These are phyloP conservation scores for Phytopythium ostracodes DNA, from an alignment of 352 stramenopile genomes.

Conservation along the genomic window DNA sequence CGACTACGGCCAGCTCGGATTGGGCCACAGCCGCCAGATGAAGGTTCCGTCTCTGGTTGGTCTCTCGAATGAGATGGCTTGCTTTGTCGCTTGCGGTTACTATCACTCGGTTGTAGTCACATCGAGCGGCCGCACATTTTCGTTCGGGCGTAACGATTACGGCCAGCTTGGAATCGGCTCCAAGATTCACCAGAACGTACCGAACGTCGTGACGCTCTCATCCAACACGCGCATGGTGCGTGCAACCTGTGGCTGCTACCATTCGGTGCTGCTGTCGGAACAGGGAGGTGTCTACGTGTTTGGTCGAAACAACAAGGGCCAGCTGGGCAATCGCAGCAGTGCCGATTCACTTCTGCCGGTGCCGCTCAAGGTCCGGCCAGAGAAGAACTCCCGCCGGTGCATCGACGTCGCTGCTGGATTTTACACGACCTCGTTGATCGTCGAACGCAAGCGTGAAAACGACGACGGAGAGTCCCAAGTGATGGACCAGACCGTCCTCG, in stretches of 20 bases:
- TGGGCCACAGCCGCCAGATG: constrained; percentile 75
- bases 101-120: constrained; percentile 82
- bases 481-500: constrained; percentile 60
- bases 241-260: constrained; percentile 83
- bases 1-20: constrained; percentile 81
- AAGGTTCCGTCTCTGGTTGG: constrained; percentile 57
- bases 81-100: constrained; percentile 83
- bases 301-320: constrained; percentile 87
- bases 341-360: constrained; percentile 79
- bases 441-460: constrained; percentile 81
- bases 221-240: constrained; percentile 66
- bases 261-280: constrained; percentile 81
- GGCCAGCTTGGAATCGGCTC: constrained; percentile 82
- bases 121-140: constrained; percentile 56
- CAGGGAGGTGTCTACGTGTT: constrained; percentile 84
- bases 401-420: constrained; percentile 83
- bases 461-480: constrained; percentile 59
- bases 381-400: constrained; percentile 73
- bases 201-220: constrained; percentile 64
- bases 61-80: constrained; percentile 67
- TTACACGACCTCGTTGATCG: constrained; percentile 85
- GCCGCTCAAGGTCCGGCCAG: constrained; percentile 73
- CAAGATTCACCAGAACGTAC: constrained; percentile 80
- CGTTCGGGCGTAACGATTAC: constrained; percentile 87
- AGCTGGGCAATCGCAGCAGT: constrained; percentile 82